Percentiles rank a stretch among this genome's conserved stretches.
Evolutionary conservation across 169 alveolate genomes (phyloP).

Genomic region (Condylostoma magnum): DNA sequence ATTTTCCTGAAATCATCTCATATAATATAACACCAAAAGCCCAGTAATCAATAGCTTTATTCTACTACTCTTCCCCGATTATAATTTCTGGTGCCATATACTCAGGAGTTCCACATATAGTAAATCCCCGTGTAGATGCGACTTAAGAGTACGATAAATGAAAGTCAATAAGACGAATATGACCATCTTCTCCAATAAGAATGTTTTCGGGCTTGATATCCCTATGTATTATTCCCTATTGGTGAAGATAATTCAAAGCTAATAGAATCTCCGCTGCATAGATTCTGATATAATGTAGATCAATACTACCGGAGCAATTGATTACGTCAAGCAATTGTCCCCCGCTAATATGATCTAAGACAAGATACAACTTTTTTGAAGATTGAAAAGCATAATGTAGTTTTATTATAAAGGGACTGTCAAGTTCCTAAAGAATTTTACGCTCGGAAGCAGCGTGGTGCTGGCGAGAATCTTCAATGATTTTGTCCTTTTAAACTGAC

Average conservation of each 20-base stretch:
- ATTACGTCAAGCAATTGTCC: no score
- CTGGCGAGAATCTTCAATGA: no score
- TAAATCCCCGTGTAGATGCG: background rate
- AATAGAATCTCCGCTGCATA: slow-evolving; percentile 21
- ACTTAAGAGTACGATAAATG: slow-evolving; percentile 17
- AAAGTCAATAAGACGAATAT: slow-evolving; percentile 35
- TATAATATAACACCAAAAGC: slow-evolving; percentile 65
- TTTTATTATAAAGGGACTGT: slow-evolving; percentile 51
- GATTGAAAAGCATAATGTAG: slow-evolving; percentile 46
- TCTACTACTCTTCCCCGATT: slow-evolving; percentile 38
- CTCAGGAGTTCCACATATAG: slow-evolving; percentile 56
- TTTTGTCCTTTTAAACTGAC: slow-evolving; percentile 50
- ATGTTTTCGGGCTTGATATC: slow-evolving; percentile 46
- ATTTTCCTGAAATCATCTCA: slow-evolving; percentile 52
- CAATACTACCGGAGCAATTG: no score
- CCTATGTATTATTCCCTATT: slow-evolving; percentile 25
- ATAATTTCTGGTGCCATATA: slow-evolving; percentile 56
- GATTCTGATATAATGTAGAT: no score
- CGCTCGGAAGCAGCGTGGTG: slow-evolving; percentile 64
- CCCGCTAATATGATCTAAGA: slow-evolving; percentile 57
- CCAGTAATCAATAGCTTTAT: slow-evolving; percentile 51
- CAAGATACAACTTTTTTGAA: slow-evolving; percentile 40
- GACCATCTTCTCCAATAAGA: slow-evolving; percentile 32
- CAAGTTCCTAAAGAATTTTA: slow-evolving; percentile 32
- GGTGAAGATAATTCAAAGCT: slow-evolving; percentile 30